Evolutionary conservation across 2,329 filamentous ascomycete genomes (phyloP).

Genomic region (Chaetomiaceae sp.): DNA sequence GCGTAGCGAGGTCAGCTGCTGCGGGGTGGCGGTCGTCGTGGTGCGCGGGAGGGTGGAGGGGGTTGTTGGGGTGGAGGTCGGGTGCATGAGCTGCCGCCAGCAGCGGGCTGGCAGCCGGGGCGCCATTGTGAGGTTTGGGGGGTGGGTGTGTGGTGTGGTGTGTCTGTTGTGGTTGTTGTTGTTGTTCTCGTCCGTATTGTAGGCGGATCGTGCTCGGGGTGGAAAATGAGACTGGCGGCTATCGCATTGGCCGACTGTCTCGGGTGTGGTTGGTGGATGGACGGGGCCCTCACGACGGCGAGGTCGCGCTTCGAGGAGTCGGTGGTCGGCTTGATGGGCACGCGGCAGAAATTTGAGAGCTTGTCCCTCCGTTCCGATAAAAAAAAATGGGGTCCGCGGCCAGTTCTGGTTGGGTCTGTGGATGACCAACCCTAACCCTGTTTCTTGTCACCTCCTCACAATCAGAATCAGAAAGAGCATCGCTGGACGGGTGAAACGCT

Average conservation of each 20-base stretch:
- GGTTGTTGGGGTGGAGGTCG: slow-evolving; percentile 8
- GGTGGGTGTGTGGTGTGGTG: slow-evolving; percentile 6
- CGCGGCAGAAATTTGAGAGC: slow-evolving; percentile 24
- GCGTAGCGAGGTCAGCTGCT: slow-evolving; percentile 16
- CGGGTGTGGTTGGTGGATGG: slow-evolving; percentile 5
- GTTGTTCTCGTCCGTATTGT: not conserved
- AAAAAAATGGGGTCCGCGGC: not conserved
- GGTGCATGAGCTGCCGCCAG: slow-evolving; percentile 26
- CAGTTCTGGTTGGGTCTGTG: not conserved
- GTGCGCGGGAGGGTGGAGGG: slow-evolving; percentile 25
- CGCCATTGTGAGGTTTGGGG: too few relatives aligned
- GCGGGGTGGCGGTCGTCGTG: slow-evolving; percentile 30
- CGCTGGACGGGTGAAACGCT: not conserved
- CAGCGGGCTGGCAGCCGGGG: slow-evolving; percentile 32
- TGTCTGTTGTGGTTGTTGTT: not conserved
- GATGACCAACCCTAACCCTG: not conserved
- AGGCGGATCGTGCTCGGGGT: too few relatives aligned
- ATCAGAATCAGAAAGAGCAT: not conserved
- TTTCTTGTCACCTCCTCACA: too few relatives aligned
- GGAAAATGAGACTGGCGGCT: not conserved
- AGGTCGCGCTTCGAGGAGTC: slow-evolving; percentile 16
- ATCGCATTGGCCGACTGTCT: slow-evolving; percentile 11
- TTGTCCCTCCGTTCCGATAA: slow-evolving; percentile 14
- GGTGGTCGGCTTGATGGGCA: slow-evolving; percentile 1
- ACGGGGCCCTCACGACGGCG: slow-evolving; percentile 18